Evolutionary conservation across 2,329 filamentous ascomycete species (phyloP).

Genomic region (Intubia oerlemansii): DNA sequence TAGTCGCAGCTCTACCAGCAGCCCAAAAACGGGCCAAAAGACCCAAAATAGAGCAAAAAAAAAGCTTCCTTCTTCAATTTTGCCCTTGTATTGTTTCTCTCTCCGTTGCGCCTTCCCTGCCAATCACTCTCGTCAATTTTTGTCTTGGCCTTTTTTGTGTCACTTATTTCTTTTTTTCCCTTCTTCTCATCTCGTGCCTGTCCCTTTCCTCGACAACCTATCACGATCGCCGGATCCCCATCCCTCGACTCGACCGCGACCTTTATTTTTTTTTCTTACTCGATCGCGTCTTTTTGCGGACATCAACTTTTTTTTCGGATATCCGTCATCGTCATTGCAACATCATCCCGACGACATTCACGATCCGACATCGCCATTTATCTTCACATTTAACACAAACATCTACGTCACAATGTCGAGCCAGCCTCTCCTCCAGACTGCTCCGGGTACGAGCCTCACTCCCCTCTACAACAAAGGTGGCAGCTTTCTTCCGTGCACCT

Average conservation of each 20-base stretch:
- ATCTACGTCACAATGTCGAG: constrained; percentile 51
- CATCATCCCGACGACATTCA: background rate
- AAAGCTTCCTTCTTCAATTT: no score
- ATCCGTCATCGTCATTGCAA: background rate
- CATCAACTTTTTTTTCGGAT: background rate
- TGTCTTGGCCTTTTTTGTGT: background rate
- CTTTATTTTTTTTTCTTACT: constrained; percentile 1
- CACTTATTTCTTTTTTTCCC: background rate
- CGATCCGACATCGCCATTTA: background rate
- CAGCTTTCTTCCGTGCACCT: no score
- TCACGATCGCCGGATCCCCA: background rate
- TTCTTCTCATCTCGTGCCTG: background rate
- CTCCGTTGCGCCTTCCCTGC: no score
- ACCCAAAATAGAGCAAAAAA: no score
- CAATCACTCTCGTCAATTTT: no score
- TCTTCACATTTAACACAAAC: background rate
- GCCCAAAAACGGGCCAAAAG: no score
- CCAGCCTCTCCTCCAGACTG: constrained; percentile 86
- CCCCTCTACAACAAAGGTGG: background rate
- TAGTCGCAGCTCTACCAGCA: no score
- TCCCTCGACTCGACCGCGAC: no score
- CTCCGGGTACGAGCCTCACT: constrained; percentile 41
- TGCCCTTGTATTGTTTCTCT: no score
- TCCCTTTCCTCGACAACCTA: background rate
- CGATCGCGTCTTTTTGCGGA: background rate